phyloP scores from a whole-genome alignment of 768 basidiomycete species.

The Termitomyces sp. region DNA sequence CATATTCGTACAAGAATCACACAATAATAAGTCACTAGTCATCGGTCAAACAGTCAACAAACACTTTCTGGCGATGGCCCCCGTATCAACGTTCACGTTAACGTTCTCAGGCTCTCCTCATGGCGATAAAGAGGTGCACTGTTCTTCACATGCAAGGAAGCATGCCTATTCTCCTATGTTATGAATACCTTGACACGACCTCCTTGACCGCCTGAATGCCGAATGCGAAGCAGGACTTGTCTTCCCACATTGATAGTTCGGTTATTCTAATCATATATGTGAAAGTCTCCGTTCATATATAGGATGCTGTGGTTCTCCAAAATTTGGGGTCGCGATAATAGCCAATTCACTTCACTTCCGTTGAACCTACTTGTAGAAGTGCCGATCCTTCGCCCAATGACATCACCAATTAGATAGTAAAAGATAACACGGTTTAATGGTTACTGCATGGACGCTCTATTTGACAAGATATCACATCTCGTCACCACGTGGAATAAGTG shows the following conservation, averaged over 20 bases:
- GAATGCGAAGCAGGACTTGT: not conserved
- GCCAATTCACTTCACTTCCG: not conserved
- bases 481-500: not conserved
- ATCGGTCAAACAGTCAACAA: not conserved
- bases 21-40: no score
- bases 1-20: not conserved
- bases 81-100: not conserved
- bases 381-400: not conserved
- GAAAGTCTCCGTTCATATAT: no score
- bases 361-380: not conserved
- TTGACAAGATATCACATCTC: not conserved
- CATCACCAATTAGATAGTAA: not conserved
- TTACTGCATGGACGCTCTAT: not conserved
- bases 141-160: not conserved
- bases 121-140: not conserved
- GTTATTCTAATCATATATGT: not conserved
- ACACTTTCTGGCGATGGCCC: not conserved
- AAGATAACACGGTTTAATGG: conserved; percentile 1
- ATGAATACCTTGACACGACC: not conserved
- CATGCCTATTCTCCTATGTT: not conserved
- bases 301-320: not conserved
- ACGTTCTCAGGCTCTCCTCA: no score
- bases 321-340: not conserved
- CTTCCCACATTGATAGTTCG: no score
- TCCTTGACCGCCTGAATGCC: not conserved